Conservation (phyloP, 1,284 basidiomycete genomes). For the Rhodotorula sp. region DNA sequence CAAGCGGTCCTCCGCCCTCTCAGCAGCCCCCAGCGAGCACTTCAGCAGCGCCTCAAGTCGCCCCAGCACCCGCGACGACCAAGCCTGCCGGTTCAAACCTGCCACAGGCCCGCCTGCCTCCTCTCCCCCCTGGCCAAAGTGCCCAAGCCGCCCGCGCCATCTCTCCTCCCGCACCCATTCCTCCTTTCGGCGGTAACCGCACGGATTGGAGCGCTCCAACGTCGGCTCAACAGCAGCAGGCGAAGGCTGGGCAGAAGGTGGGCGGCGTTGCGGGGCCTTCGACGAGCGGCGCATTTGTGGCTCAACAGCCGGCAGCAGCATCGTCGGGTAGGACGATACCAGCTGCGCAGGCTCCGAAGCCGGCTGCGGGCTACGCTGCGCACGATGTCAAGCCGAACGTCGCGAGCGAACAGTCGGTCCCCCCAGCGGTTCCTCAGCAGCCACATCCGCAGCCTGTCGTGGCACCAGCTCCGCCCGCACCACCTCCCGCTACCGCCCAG, state of each 20-base stretch:
- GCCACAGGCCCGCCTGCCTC: constrained; percentile 10
- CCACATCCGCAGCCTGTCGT: constrained; percentile 1
- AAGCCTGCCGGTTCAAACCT: constrained; percentile 8
- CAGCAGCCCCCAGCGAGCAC: constrained; percentile 20
- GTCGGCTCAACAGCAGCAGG: constrained; percentile 3
- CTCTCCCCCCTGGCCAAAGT: constrained; percentile 24
- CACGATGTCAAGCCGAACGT: constrained; percentile 3
- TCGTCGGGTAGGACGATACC: too few relatives aligned
- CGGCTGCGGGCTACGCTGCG: neutral
- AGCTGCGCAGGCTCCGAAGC: neutral
- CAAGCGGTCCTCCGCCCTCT: constrained; percentile 11
- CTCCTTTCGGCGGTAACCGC: constrained; percentile 44
- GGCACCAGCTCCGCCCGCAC: constrained; percentile 3
- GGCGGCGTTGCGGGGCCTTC: neutral
- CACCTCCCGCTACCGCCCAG: constrained; percentile 9
- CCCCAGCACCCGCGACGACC: neutral
- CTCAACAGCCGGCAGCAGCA: neutral
- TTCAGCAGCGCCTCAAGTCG: constrained; percentile 43
- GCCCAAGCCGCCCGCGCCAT: constrained; percentile 18
- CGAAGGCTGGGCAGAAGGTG: neutral
- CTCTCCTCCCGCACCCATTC: constrained; percentile 36
- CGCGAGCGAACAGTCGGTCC: neutral
- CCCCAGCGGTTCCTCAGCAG: neutral
- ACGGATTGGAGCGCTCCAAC: neutral
- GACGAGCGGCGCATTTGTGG: neutral